Percentiles rank a stretch among this genome's conserved stretches.
Conservation (phyloP, 2,329 filamentous ascomycete genomes). For the Fusarium subtropicale region DNA sequence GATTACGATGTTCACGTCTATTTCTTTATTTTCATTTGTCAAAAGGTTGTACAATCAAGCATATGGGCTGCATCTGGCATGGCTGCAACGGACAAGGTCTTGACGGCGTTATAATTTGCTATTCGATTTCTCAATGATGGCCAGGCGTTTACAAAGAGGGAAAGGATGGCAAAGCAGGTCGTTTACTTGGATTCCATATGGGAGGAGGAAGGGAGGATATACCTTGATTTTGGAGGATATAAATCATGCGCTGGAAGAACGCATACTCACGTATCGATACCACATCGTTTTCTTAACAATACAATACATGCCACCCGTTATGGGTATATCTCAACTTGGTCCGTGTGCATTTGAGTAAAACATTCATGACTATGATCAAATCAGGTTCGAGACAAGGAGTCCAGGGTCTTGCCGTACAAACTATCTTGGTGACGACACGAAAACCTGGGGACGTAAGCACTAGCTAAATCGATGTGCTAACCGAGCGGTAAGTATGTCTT, state of each 20-base stretch:
- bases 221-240: constrained; percentile 33
- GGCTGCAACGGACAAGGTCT: constrained; percentile 28
- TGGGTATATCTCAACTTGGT: constrained; percentile 5
- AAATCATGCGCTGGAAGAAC: constrained; percentile 39
- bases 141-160: constrained; percentile 44
- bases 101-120: constrained; percentile 38
- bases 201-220: constrained; percentile 26
- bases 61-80: constrained; percentile 38
- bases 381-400: background rate
- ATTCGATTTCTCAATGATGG: constrained; percentile 16
- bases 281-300: constrained; percentile 42
- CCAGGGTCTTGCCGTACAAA: background rate
- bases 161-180: constrained; percentile 24
- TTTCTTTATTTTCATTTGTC: constrained; percentile 36
- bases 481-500: background rate
- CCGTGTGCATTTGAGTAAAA: too few species aligned
- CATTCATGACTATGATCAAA: background rate
- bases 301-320: constrained; percentile 14
- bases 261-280: constrained; percentile 45
- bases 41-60: constrained; percentile 32
- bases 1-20: constrained; percentile 34
- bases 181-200: constrained; percentile 23
- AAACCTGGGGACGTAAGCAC: constrained; percentile 14
- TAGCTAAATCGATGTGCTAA: background rate
- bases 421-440: background rate